Evolutionary conservation across 495 filamentous ascomycete species (phyloP).

Genomic region (Annulohypoxylon stygium): DNA sequence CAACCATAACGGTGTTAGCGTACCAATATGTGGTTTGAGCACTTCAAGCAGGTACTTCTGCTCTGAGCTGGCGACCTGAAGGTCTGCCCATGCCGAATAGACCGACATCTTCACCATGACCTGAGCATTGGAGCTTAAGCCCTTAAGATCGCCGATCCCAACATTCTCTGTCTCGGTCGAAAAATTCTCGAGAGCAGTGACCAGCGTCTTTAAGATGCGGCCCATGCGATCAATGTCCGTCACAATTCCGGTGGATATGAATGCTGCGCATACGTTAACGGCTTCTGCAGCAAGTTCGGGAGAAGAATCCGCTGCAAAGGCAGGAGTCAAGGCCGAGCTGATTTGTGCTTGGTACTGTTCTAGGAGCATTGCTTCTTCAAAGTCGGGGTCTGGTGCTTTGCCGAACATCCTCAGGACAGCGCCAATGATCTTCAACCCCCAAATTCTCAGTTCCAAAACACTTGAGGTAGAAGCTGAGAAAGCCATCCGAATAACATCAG

Average conservation of each 20-base stretch:
- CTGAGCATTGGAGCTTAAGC: constrained; percentile 93
- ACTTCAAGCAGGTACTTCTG: constrained; percentile 91
- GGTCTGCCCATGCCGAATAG: constrained; percentile 97
- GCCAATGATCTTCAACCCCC: constrained; percentile 92
- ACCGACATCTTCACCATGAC: constrained; percentile 99
- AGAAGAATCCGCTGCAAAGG: constrained; percentile 95
- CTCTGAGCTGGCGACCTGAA: constrained; percentile 95
- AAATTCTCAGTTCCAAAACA: constrained; percentile 88
- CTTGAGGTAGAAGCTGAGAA: constrained; percentile 97
- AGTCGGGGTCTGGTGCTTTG: constrained; percentile 94
- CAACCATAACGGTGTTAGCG: constrained; percentile 92
- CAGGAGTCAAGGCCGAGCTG: constrained; percentile 93
- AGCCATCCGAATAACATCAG: constrained; percentile 95
- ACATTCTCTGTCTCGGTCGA: constrained; percentile 85
- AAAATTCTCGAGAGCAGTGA: constrained; percentile 93
- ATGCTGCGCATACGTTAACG: constrained; percentile 96
- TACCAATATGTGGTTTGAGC: constrained; percentile 88
- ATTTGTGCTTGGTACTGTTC: constrained; percentile 99
- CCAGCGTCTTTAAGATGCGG: constrained; percentile 91
- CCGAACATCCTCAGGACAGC: constrained; percentile 96
- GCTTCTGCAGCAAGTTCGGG: constrained; percentile 95
- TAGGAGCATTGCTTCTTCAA: constrained; percentile 91
- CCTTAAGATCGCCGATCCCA: constrained; percentile 91
- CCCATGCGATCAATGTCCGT: constrained; percentile 99
- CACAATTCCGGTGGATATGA: constrained; percentile 97